These are phyloP conservation scores for Debaryomyces nepalensis DNA, from an alignment of 1,139 yeast species.

Conservation along the genomic window DNA sequence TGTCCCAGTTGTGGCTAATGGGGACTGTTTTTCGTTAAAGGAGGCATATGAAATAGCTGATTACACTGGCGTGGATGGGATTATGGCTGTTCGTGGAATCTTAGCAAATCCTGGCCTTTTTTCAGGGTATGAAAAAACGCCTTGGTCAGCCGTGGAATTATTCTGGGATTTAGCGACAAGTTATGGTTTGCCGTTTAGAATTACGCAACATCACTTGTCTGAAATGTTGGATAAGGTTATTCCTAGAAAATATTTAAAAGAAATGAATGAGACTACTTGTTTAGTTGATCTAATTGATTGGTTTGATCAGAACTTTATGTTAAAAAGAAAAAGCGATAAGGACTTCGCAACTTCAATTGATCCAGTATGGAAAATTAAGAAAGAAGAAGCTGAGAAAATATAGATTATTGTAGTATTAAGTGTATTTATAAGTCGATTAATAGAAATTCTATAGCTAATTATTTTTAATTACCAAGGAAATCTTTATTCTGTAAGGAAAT, in stretches of 20 bases:
- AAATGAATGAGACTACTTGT: conserved; percentile 63
- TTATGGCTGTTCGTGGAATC: conserved; percentile 94
- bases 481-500: conserved; percentile 75
- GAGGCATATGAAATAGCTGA: conserved; percentile 68
- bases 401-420: conserved; percentile 16
- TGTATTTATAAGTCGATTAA: conserved; percentile 8
- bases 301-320: conserved; percentile 71
- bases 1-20: conserved; percentile 92
- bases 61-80: conserved; percentile 82
- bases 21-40: conserved; percentile 76
- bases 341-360: conserved; percentile 68
- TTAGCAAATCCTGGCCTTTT: conserved; percentile 87
- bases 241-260: conserved; percentile 57
- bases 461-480: conserved; percentile 22
- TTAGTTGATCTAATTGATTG: conserved; percentile 76
- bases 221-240: conserved; percentile 79
- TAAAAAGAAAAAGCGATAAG: conserved; percentile 66
- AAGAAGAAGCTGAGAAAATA: conserved; percentile 36
- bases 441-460: conserved; percentile 2
- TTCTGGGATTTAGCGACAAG: conserved; percentile 80
- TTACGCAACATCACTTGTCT: conserved; percentile 84
- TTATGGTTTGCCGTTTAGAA: conserved; percentile 82
- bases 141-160: conserved; percentile 88
- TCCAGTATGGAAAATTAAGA: conserved; percentile 54
- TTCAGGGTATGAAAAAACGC: conserved; percentile 71